A percentile compares a stretch with the other conserved stretches of the same genome.
These are phyloP conservation scores for Juncus inflexus DNA, from an alignment of 176 grass and related monocot species.

Conservation along the genomic window DNA sequence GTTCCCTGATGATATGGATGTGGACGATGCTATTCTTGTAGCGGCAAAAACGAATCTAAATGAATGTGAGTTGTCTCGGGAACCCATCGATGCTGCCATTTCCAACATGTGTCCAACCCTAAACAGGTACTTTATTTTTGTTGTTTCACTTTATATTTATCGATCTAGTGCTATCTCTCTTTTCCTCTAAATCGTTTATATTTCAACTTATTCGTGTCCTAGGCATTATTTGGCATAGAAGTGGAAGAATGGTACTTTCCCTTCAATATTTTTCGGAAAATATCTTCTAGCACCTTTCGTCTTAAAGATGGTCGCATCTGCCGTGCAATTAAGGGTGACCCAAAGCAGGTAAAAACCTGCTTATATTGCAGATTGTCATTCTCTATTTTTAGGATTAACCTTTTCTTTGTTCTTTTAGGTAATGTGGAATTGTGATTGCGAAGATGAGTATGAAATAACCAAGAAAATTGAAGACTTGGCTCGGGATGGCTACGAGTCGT, in stretches of 20 bases:
- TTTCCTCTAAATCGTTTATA: background rate
- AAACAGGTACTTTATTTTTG: slow-evolving; percentile 36
- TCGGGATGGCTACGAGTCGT: slow-evolving; percentile 46
- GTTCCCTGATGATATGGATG: slow-evolving; percentile 25
- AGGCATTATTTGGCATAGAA: slow-evolving; percentile 33
- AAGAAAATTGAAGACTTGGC: slow-evolving; percentile 34
- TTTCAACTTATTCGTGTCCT: background rate
- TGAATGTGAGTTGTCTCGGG: slow-evolving; percentile 29
- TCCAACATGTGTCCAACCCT: slow-evolving; percentile 35
- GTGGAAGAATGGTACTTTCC: slow-evolving; percentile 31
- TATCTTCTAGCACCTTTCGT: slow-evolving; percentile 39
- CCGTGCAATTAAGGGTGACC: slow-evolving; percentile 44
- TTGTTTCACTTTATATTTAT: background rate
- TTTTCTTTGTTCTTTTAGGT: slow-evolving; percentile 30
- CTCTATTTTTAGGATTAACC: slow-evolving; percentile 3
- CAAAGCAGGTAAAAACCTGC: slow-evolving; percentile 29
- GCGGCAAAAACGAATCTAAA: slow-evolving; percentile 35
- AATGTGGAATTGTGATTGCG: slow-evolving; percentile 30
- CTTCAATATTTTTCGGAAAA: slow-evolving; percentile 40
- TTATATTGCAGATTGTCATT: background rate
- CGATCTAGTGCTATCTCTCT: background rate
- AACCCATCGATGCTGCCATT: slow-evolving; percentile 38
- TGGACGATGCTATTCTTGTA: slow-evolving; percentile 35
- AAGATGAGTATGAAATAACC: slow-evolving; percentile 37
- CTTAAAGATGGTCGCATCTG: slow-evolving; percentile 28